Base-by-base conservation (phyloP, 192 early-diverging fungal species). In the Diversispora epigaea region DNA sequence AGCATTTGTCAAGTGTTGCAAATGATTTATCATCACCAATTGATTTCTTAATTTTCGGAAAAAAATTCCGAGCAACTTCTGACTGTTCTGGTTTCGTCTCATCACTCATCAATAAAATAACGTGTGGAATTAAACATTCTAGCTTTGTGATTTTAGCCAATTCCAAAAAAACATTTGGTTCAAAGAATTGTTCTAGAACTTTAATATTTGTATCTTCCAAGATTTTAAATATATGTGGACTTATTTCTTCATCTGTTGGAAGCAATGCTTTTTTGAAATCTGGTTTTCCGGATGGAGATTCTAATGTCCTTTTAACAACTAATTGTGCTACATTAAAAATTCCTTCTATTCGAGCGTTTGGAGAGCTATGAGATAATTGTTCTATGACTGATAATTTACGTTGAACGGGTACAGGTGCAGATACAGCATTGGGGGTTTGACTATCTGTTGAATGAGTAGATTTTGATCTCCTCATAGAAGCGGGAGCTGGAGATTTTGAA, bases 181-280 rank as follows among this genome's bases (percentile, higher is more conserved):
- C 41, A 19, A 73, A 11, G 21, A 73, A 62, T 5, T 22, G 45
- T 25, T 73, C 57, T 39, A 73, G 22, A n/a, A 73, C 71, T n/a
- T 58, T 62, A 39, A 45, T 44, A 73, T 39, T 19, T 49, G 57
- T 21, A 25, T 73, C 71, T 7, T 73, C 49, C 15, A 73, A 49
- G 9, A 73, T 10, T 6, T 73, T 73, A 22, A 61, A 22, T 7
- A 73, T 25, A 25, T 62, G 19, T 6, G 57, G 58, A n/a, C 10
- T 32, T 32, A 73, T 62, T 19, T 62, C 71, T 21, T 73, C 71
- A 73, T 73, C 58, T 25, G 71, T 32, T 9, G 70, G 70, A 58
- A 71, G 55, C 10, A 22, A 15, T 21, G 69, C 45, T 45, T 47
- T 57, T 73, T 47, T 71, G 55, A 57, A 57, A 19, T 71, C 70